Evolutionary conservation across 2,329 filamentous ascomycete species (phyloP), one percentile per base, ranked within the genome.

Genomic region (Didymosphaeria variabile): DNA sequence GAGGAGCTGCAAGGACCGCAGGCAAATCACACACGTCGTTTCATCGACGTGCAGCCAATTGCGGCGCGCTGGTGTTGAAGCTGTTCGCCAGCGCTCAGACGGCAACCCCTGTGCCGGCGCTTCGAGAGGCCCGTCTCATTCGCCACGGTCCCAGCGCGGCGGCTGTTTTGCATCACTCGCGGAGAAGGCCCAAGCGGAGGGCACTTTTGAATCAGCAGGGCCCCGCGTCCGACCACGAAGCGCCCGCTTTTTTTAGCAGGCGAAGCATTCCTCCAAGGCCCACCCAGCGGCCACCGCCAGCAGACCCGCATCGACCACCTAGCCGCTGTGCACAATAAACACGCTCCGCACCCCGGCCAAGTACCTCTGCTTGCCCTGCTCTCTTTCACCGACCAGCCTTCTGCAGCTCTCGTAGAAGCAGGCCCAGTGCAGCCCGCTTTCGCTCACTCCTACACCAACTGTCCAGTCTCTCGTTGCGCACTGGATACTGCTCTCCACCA

Each of bases 1-100:
- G 64, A 61, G 62, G 60, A 67, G 68, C 72, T 78, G 75, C 75
- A 78, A 72, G 75, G 72, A 67, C 71, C 50, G 62, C 69, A 73
- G 63, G 60, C 71, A 67, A 72, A 76, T 77, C 74, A 77, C 76
- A 76, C 72, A 58, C 61, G 61, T 65, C 67, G 73, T 74, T 76
- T 76, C 72, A 72, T 63, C 67, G 57, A 40, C 53, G 62, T 31
- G 68, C 65, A 69, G 64, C 69, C 67, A 69, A 68, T 67, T 63
- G 64, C 61, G 52, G 58, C 46, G 54, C 53, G 59, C 51, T 63
- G 59, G 56, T 53, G 57, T 62, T 57, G 63, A 66, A 60, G 57
- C 57, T 64, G 62, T 57, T 61, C 57, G 59, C 57, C 57, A 57
- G 61, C 56, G 59, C 61, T 54, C 58, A 49, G 57, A 62, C 57